Evolutionary conservation across 805 yeast genomes (phyloP), one percentile per base, ranked within the genome.

Genomic region (Cyberlindnera mycetangii): DNA sequence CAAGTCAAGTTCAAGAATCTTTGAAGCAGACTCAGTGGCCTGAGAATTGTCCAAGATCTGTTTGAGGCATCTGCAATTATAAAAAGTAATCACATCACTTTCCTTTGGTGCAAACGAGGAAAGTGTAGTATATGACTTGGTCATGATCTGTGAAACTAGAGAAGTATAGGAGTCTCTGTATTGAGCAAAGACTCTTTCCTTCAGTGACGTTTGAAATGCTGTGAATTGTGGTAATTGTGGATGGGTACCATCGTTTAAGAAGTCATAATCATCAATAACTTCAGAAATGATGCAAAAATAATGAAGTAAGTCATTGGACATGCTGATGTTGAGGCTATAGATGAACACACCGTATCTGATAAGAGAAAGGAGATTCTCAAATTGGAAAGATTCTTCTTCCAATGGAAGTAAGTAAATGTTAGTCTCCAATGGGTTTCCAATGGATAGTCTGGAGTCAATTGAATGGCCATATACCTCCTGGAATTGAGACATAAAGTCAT

Each of bases 391-490:
- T 2, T 33, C 39, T 1, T 53, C 54, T 3, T 40, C n/a, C 1
- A 41, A 36, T 3, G 38, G 10, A 7, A 64, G 38, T 1, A 67
- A 20, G 39, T 67, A 69, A 2, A 73, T 61, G 42, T 68, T 72
- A 11, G 67, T 63, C 20, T 65, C 72, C 37, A 79, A 54, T 1
- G 78, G 70, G 51, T 76, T 78, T 0, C 78, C 73, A 20, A 77
- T 54, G 0, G 81, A 56, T 17, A 78, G 47, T 32, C 68, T 59
- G 10, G 66, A 57, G 45, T 70, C 72, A 27, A 68, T 50, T 3
- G 31, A 21, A 1, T 60, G 56, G 12, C 70, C 63, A 58, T 66
- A 62, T 5, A 59, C 52, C 0, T 35, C 42, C 19, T 64, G 44
- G 35, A 58, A 27, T 7, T 62, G 56, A 0, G 58, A 55, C 1